Conservation (phyloP, 768 basidiomycete genomes). For the Naganishia vishniacii region DNA sequence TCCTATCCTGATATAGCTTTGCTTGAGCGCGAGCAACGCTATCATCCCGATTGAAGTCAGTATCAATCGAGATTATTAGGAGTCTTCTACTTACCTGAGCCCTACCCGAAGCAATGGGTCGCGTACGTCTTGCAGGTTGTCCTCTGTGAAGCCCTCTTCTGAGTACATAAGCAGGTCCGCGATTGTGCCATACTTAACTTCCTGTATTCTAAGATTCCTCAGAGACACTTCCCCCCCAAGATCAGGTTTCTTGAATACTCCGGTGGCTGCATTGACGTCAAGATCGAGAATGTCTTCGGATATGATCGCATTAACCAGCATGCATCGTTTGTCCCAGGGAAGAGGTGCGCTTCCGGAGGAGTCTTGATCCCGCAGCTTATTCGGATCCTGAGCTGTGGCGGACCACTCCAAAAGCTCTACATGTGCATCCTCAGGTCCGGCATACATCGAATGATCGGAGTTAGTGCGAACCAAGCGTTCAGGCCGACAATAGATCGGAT, state of each 20-base stretch:
- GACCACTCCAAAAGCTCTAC: conserved; percentile 29
- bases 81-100: conserved; percentile 31
- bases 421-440: conserved; percentile 24
- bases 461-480: not conserved
- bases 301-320: conserved; percentile 15
- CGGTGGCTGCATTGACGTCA: conserved; percentile 20
- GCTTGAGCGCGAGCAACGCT: conserved; percentile 46
- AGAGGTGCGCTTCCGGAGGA: not conserved
- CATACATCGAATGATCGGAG: conserved; percentile 1
- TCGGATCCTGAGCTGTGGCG: conserved; percentile 30
- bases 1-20: conserved; percentile 36
- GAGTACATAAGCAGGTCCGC: conserved; percentile 47
- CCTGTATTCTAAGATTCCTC: conserved; percentile 46
- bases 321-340: conserved; percentile 14
- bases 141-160: conserved; percentile 27
- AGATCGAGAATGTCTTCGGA: conserved; percentile 22
- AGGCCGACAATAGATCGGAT: not conserved
- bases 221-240: conserved; percentile 43
- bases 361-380: conserved; percentile 8
- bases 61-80: not conserved
- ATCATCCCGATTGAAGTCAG: not conserved
- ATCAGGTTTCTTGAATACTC: conserved; percentile 38
- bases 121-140: not conserved
- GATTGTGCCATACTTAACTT: conserved; percentile 49
- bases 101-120: conserved; percentile 37